Base-by-base conservation (phyloP, 805 yeast genomes). In the Wickerhamiella parazyma region DNA sequence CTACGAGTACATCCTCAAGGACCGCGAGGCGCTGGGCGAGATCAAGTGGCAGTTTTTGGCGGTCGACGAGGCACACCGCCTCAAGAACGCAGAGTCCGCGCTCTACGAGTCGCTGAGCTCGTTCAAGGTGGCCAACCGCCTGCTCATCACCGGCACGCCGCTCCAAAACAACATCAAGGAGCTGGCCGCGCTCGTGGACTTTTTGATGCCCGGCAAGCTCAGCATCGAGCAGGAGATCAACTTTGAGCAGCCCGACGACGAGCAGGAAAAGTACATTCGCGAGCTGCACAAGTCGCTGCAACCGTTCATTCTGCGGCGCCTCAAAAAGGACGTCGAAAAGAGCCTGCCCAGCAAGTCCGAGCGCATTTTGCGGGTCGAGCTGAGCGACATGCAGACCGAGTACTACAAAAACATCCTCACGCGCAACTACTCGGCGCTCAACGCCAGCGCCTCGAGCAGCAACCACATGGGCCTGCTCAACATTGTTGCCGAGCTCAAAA, bases 71-170 rank as follows among this genome's bases (percentile, higher is more conserved):
- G 99, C 98, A 4, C 99, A 91, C 65, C 73, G 98, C 57, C 70
- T 91, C 58, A 91, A 91, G 55, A 91, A 91, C 58, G 83, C 95
- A 0, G 96, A 87, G 59, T 78, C 91, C 22, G 87, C 97, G 0
- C 66, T 91, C 33, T 91, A 91, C 60, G 97, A 89, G 57, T 79
- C 94, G 2, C 69, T 91, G 46, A 73, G 70, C 54, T 81, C 79
- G 50, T 85, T 91, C 66, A 81, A 78, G 54, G 91, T 80, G 9
- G 71, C 78, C 2, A 91, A 91, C 62, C 69, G 96, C 52, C 65
- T 91, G 48, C 70, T 91, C 50, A 91, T 91, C 54, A 91, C 99
- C 3, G 99, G 99, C 66, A 91, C 99, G 1, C 99, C 99, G 6
- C 70, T 91, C 50, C 99, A 91, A 61, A 91, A 91, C 57, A 91